Base-by-base conservation (phyloP, 2,329 filamentous ascomycete species). In the Neobulgaria alba region DNA sequence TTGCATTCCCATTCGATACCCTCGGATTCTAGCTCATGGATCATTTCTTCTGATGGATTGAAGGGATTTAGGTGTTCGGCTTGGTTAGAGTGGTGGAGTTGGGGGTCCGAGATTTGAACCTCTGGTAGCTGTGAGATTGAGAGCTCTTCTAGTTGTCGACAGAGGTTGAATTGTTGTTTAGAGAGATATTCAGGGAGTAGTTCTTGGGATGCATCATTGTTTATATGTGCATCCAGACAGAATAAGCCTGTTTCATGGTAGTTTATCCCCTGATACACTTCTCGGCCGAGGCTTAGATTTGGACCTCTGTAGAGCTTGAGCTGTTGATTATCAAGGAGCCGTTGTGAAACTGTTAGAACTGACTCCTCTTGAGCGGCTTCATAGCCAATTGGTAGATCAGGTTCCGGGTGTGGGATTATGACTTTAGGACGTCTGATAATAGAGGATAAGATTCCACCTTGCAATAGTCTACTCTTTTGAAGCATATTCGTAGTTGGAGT, bases 251-350 rank as follows among this genome's bases (percentile, higher is more conserved):
- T 46, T 0, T 69, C 67, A 2, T 58, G 48, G 50, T 81, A 81
- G 2, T 60, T 57, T 0, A 69, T 67, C 1, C 76, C 77, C 51
- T 81, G 70, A 2, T 78, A 65, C 4, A 66, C 72, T 19, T 76
- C 76, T n/a, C n/a, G n/a, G n/a, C n/a, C n/a, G n/a, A n/a, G n/a
- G n/a, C n/a, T n/a, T 75, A 65, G 0, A 59, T 55, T 38, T 67
- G 38, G 38, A 9, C 26, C 10, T 15, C 31, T 15, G 19, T 33
- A 62, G 0, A 69, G 45, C 1, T 55, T 44, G 0, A 80, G 59
- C 42, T 70, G 64, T 0, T 59, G 52, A 3, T 56, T 57, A 1
- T 57, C 48, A 1, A 80, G 46, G 34, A 63, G 67, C 1, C 53
- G 50, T 1, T 42, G 50, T 5, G 58, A 18, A 61, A 65, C 5